Conservation (phyloP, 208 protist species). For the Trypanosomatidae sp. region DNA sequence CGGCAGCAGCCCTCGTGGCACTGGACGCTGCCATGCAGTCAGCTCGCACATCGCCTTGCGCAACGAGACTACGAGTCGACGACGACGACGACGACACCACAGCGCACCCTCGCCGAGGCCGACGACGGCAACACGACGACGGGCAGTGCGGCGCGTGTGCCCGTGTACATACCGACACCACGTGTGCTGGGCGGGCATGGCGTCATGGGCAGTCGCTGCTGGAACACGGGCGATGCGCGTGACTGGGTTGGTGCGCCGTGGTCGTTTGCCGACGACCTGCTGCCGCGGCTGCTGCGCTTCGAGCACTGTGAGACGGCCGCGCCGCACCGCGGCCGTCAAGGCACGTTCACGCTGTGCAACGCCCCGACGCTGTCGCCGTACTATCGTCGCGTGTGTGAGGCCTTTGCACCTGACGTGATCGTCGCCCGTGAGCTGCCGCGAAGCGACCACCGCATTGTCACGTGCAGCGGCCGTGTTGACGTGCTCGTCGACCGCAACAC, state of each 20-base stretch:
- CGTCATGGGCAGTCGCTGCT: conserved; percentile 67
- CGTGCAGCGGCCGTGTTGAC: conserved; percentile 46
- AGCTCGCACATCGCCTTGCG: conserved; percentile 38
- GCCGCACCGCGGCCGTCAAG: conserved; percentile 54
- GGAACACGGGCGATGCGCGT: conserved; percentile 43
- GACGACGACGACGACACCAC: conserved; percentile 35
- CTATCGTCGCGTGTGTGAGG: conserved; percentile 62
- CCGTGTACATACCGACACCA: conserved; percentile 58
- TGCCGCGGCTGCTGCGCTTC: conserved; percentile 36
- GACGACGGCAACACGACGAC: background rate
- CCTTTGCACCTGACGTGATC: conserved; percentile 47
- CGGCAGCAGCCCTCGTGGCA: conserved; percentile 45
- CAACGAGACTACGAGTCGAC: conserved; percentile 42
- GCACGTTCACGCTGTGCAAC: conserved; percentile 48
- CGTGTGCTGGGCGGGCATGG: conserved; percentile 57
- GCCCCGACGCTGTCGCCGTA: conserved; percentile 45
- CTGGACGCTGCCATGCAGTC: conserved; percentile 29
- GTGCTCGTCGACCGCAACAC: conserved; percentile 32
- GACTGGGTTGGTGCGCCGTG: conserved; percentile 58
- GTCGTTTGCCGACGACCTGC: conserved; percentile 52
- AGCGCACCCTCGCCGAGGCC: conserved; percentile 8
- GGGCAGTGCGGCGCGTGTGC: conserved; percentile 6
- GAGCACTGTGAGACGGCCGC: conserved; percentile 50
- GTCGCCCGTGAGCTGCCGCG: conserved; percentile 54
- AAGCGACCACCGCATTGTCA: conserved; percentile 29